Base-by-base conservation (phyloP, 2,329 filamentous ascomycete genomes). In the Plectosphaerella cucumerina region DNA sequence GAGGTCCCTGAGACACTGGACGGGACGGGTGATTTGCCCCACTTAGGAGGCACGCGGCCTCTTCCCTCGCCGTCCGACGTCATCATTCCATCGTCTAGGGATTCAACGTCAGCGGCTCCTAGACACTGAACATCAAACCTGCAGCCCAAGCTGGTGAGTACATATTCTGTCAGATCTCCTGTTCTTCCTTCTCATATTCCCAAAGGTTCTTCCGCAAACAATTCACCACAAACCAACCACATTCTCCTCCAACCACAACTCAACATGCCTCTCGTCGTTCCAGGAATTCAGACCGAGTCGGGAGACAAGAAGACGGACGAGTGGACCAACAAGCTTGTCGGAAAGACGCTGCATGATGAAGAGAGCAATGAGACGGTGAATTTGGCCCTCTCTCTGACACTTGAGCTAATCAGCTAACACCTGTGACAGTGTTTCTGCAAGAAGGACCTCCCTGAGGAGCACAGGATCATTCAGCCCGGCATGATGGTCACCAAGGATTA, bases 241-340 rank as follows among this genome's bases (percentile, higher is more conserved):
- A 31, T 31, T 11, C 9, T 10, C 26, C 26, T 10, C 26, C 26
- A 31, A 11, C 26, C 6, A 31, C 26, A 10, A 53, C 22, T 37
- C 53, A 65, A n/a, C 70, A 84, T 86, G 83, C 83, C 83, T 79
- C 82, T 86, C 68, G 74, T 86, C 59, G 75, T 84, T 17, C 81
- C 82, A 50, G 80, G 78, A 62, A 69, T 84, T 59, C 82, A 73
- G 56, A 72, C 68, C 55, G 70, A 68, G 54, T 66, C 72, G 39
- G 64, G 64, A 56, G 62, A 70, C 62, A 62, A 70, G 63, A 73
- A 74, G 67, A 80, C 75, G 34, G 71, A 81, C 53, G 73, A 82
- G 60, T 86, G 83, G 83, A 70, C 69, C 57, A 77, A 75, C 67
- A 84, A 84, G 72, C 71, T 86, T 5, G 75, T 82, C 44, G 83